phyloP scores from a whole-genome alignment of 768 basidiomycete genomes.

The Rhizopogon roseolus region DNA sequence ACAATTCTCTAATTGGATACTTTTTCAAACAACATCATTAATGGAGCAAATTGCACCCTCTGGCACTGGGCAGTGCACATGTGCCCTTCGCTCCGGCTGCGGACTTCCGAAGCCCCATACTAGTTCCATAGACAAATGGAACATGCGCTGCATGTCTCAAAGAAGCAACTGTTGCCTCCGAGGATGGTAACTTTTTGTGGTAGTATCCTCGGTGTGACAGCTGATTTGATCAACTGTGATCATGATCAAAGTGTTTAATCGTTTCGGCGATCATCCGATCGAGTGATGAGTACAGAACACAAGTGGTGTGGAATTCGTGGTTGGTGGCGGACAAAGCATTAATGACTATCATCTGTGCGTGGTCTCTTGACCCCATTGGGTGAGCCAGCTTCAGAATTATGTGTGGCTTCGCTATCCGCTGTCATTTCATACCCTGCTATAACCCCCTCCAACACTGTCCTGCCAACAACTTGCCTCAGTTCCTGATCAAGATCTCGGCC shows the following conservation, averaged over 20 bases:
- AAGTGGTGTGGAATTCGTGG: too few relatives aligned
- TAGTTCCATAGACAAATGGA: neutral
- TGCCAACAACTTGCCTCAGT: constrained; percentile 53
- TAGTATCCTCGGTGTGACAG: constrained; percentile 14
- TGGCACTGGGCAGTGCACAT: neutral
- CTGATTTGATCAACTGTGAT: constrained; percentile 26
- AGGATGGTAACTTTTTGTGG: constrained; percentile 7
- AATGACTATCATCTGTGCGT: constrained; percentile 16
- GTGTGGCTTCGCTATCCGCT: constrained; percentile 6
- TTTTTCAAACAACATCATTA: neutral
- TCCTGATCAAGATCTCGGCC: constrained; percentile 66
- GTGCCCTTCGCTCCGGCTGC: constrained; percentile 1
- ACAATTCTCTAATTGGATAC: neutral
- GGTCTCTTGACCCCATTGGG: constrained; percentile 18
- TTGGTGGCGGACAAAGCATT: neutral
- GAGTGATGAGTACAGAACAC: neutral
- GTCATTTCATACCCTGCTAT: constrained; percentile 55
- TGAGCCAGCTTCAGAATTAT: constrained; percentile 6
- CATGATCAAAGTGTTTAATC: constrained; percentile 27
- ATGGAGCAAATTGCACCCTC: neutral
- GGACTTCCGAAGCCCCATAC: neutral
- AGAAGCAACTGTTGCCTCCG: constrained; percentile 3
- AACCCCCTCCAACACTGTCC: constrained; percentile 65
- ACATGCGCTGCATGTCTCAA: neutral
- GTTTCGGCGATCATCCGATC: constrained; percentile 10